phyloP scores from a whole-genome alignment of 2,329 filamentous ascomycete genomes.

The Fusarium miscanthi region DNA sequence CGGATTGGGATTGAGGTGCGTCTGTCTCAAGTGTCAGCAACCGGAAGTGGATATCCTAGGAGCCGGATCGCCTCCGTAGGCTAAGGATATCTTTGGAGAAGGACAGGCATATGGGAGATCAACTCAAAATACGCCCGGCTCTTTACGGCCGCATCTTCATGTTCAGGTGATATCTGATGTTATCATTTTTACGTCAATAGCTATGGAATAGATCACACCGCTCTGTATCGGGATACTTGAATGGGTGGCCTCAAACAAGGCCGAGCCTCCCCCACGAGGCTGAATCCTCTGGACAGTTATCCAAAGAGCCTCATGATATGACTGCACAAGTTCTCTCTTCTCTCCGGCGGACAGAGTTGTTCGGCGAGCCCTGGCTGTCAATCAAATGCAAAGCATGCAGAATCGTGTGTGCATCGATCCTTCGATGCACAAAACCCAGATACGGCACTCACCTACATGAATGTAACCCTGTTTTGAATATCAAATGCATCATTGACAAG shows the following conservation, averaged over 20 bases:
- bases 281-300: neutral
- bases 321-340: neutral
- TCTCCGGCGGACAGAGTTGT: too few species aligned
- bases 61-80: neutral
- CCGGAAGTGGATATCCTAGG: neutral
- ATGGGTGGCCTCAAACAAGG: slow-evolving; percentile 20
- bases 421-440: slow-evolving; percentile 4
- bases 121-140: neutral
- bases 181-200: neutral
- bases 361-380: neutral
- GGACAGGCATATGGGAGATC: neutral
- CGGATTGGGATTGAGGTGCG: neutral
- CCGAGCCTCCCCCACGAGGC: slow-evolving; percentile 2
- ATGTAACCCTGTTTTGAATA: neutral
- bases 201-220: slow-evolving; percentile 7
- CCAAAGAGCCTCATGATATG: slow-evolving; percentile 10
- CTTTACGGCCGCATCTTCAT: neutral
- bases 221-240: neutral
- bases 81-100: neutral
- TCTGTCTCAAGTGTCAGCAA: neutral
- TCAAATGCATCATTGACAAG: neutral
- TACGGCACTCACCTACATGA: neutral
- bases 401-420: slow-evolving; percentile 1
- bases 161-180: neutral
- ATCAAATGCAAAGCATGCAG: slow-evolving; percentile 7